Evolutionary conservation across 441 rosid genomes (phyloP), one percentile per base, ranked within the genome.

Genomic region (Brassica balearica): DNA sequence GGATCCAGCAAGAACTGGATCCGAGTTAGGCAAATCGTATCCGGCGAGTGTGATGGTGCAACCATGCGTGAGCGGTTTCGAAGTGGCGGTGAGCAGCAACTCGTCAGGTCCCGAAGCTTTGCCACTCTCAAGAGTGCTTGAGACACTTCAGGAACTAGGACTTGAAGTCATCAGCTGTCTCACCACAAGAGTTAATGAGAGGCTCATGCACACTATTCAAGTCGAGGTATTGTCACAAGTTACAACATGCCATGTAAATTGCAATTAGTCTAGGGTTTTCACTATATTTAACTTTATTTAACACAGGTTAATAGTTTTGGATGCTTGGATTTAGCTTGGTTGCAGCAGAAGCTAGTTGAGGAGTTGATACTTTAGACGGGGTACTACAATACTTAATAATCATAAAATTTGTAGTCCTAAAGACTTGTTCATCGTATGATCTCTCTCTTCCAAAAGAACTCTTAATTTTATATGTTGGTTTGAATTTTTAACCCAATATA

Each of bases 21-120:
- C 79, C 10, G 75, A 74, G 34, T 79, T 81, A 22, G 51, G 46
- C 12, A 63, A 27, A 14, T 73, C 63, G 27, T 81, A 75, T 65
- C 80, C 80, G 17, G 77, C 68, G 15, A 70, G 58, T 65, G 74
- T 85, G 38, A n/a, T 72, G 65, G 87, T 90, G 65, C 82, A 84
- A 58, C 89, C 87, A 46, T 87, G 88, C 70, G 80, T 83, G 60
- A 87, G 84, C 17, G 95, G 94, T 11, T 46, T 91, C 27, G 92
- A 92, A 83, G 81, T 93, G 17, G 75, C 74, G 74, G 81, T 92
- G 64, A 84, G 80, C 51, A 78, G 80, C 43, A 80, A 69, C 59
- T 76, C 84, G 22, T 73, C 79, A 15, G 78, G 84, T 7, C 85
- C 83, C 4, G 65, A 84, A 74, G 83, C 80, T 17, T 86, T 88